Evolutionary conservation across 768 basidiomycete species (phyloP).

Genomic region (Psilocybe sp.): DNA sequence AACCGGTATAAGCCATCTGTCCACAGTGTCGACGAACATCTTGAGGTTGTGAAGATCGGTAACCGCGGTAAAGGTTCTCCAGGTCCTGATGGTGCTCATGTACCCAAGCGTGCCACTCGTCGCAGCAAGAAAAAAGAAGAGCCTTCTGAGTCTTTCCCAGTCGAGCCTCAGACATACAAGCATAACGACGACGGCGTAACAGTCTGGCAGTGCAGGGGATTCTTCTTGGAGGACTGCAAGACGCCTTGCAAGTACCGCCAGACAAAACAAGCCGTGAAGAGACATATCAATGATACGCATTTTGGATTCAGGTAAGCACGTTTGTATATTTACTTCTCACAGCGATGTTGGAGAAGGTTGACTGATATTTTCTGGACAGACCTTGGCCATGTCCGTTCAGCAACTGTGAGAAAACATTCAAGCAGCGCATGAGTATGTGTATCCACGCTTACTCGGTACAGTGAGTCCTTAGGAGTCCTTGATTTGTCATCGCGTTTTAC

Average conservation of each 20-base stretch:
- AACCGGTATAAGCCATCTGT: no score
- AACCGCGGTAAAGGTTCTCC: no score
- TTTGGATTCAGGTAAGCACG: conserved; percentile 53
- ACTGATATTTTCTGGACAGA: not conserved
- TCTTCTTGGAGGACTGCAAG: not conserved
- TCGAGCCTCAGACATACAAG: no score
- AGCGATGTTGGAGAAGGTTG: no score
- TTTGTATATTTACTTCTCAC: not conserved
- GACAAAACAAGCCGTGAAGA: conserved; percentile 61
- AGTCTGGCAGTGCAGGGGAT: no score
- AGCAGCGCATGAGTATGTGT: not conserved
- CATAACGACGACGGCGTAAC: no score
- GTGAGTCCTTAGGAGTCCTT: not conserved
- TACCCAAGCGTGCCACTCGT: no score
- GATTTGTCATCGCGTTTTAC: not conserved
- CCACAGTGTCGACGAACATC: no score
- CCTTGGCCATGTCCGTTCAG: not conserved
- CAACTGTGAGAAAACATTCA: conserved; percentile 3
- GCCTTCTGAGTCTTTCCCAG: no score
- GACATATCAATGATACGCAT: conserved; percentile 65
- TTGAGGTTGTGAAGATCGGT: no score
- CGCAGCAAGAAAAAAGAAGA: no score
- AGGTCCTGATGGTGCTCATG: no score
- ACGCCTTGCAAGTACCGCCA: conserved; percentile 14
- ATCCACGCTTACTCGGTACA: conserved; percentile 4